phyloP scores from a whole-genome alignment of 371 early-diverging fungal species.

The Actinomucor elegans region DNA sequence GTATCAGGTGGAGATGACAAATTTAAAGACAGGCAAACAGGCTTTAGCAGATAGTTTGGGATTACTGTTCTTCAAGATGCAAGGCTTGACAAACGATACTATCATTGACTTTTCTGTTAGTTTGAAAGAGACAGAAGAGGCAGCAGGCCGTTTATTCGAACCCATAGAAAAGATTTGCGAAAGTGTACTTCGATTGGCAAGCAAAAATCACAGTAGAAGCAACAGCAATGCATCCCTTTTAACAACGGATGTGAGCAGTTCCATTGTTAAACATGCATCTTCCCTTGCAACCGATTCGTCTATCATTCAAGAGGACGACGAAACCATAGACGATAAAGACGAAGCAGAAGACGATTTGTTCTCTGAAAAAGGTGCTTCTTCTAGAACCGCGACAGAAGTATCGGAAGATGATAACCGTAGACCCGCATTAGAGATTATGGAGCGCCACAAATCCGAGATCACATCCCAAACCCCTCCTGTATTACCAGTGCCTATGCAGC shows the following conservation, averaged over 20 bases:
- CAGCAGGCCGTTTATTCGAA: slow-evolving; percentile 12
- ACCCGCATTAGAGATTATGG: background rate
- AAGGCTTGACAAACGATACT: slow-evolving; percentile 48
- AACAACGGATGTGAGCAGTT: background rate
- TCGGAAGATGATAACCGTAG: background rate
- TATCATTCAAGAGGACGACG: slow-evolving; percentile 3
- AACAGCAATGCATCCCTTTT: slow-evolving; percentile 16
- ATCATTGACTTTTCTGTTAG: background rate
- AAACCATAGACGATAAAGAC: slow-evolving; percentile 1
- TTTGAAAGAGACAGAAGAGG: slow-evolving; percentile 18
- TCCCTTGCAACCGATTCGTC: background rate
- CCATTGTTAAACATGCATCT: background rate
- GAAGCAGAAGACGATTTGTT: background rate
- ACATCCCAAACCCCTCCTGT: background rate
- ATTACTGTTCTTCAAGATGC: slow-evolving; percentile 60
- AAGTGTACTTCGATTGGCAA: slow-evolving; percentile 14
- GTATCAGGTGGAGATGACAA: slow-evolving; percentile 3
- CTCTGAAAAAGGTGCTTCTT: background rate
- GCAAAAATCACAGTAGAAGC: slow-evolving; percentile 8
- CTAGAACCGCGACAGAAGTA: background rate
- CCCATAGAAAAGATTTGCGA: slow-evolving; percentile 23
- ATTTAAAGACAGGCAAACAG: slow-evolving; percentile 12
- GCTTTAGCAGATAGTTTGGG: slow-evolving; percentile 63
- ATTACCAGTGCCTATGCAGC: slow-evolving; percentile 21
- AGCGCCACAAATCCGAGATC: slow-evolving; percentile 10